These are phyloP conservation scores for Rhexocercosporidium sp. DNA, from an alignment of 2,329 filamentous ascomycete genomes.

Conservation along the genomic window DNA sequence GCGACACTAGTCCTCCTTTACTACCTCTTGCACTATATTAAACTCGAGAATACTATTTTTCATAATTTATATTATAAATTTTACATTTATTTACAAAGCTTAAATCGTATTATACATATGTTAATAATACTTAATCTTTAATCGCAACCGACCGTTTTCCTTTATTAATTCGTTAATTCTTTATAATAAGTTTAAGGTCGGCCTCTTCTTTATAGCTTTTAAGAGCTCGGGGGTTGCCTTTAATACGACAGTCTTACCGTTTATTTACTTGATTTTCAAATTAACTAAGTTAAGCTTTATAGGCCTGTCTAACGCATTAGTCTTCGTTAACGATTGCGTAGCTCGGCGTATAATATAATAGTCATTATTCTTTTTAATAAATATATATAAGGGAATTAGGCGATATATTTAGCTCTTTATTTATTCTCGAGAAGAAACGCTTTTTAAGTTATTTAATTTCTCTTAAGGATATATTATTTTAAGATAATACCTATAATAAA, in stretches of 20 bases:
- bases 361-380: neutral
- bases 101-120: neutral
- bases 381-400: neutral
- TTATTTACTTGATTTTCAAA: slow-evolving; percentile 4
- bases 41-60: neutral
- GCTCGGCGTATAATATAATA: slow-evolving; percentile 10
- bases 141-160: slow-evolving; percentile 9
- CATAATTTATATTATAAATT: slow-evolving; percentile 9
- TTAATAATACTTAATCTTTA: slow-evolving; percentile 13
- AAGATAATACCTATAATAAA: neutral
- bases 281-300: slow-evolving; percentile 6
- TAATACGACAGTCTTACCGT: slow-evolving; percentile 10
- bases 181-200: neutral
- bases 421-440: neutral
- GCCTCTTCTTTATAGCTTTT: slow-evolving; percentile 7
- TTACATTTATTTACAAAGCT: slow-evolving; percentile 3
- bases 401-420: neutral
- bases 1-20: neutral
- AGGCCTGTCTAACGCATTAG: slow-evolving; percentile 3
- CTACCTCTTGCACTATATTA: neutral
- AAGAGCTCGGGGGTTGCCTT: slow-evolving; percentile 10
- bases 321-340: slow-evolving; percentile 8
- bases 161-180: slow-evolving; percentile 11
- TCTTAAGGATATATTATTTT: neutral
- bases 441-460: neutral